phyloP scores from a whole-genome alignment of 1,284 basidiomycete species.

The Ceratobasidium sp. region DNA sequence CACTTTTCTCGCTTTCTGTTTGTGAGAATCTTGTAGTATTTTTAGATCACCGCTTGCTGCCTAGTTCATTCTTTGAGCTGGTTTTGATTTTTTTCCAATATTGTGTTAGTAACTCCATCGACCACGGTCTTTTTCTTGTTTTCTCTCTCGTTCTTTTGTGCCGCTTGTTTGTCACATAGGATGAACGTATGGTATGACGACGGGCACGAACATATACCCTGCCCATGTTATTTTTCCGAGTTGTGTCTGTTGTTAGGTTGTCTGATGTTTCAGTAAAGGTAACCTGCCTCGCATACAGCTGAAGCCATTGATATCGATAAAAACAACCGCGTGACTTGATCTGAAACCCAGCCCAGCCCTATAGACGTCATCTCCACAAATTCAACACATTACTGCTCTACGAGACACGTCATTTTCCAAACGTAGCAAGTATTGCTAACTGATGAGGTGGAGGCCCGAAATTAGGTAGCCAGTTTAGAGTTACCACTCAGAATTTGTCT shows the following conservation, averaged over 20 bases:
- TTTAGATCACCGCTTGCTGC: conserved; percentile 3
- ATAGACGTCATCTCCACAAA: too few relatives aligned
- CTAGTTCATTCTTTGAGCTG: not conserved
- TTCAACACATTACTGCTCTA: too few relatives aligned
- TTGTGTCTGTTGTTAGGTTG: too few relatives aligned
- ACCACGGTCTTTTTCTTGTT: not conserved
- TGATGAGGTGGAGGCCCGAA: too few relatives aligned
- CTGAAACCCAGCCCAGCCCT: too few relatives aligned
- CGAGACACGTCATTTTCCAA: too few relatives aligned
- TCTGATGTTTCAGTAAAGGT: too few relatives aligned
- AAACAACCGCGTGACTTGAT: too few relatives aligned
- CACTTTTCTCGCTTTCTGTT: not conserved
- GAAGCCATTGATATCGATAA: too few relatives aligned
- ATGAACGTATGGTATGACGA: conserved; percentile 33
- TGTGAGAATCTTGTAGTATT: conserved; percentile 16
- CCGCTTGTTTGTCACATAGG: conserved; percentile 23
- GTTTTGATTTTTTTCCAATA: not conserved
- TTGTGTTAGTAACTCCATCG: conserved; percentile 15
- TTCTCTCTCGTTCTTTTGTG: conserved; percentile 1
- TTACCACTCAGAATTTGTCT: not conserved
- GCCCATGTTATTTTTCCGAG: not conserved
- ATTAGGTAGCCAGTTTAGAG: not conserved
- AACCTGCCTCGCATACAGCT: too few relatives aligned
- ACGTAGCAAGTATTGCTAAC: too few relatives aligned
- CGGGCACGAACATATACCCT: conserved; percentile 25